Conservation (phyloP, 2,329 filamentous ascomycete species). For the Epichloe aotearoae region DNA sequence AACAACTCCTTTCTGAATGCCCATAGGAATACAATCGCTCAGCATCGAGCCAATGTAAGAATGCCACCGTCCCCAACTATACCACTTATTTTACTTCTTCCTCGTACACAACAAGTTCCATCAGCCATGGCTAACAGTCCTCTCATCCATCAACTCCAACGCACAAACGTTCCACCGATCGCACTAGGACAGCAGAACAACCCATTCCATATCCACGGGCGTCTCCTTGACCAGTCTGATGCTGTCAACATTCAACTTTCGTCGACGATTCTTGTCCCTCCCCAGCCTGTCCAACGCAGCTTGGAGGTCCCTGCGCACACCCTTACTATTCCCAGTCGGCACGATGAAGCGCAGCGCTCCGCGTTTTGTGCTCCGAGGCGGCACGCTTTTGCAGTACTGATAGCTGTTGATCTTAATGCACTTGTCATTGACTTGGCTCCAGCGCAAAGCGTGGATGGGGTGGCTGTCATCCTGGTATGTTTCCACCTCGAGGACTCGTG, state of each 20-base stretch:
- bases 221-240: not conserved
- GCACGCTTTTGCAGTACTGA: slow-evolving; percentile 1
- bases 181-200: not conserved
- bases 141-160: not conserved
- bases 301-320: not conserved
- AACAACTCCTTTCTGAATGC: no score
- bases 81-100: no score
- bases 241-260: not conserved
- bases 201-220: not conserved
- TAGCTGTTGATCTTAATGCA: slow-evolving; percentile 7
- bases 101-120: no score
- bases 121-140: not conserved
- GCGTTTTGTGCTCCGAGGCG: not conserved
- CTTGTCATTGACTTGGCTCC: slow-evolving; percentile 4
- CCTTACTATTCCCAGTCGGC: not conserved
- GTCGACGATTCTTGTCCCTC: not conserved
- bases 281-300: not conserved
- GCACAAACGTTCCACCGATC: not conserved
- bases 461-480: not conserved
- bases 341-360: not conserved
- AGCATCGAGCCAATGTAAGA: no score
- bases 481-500: not conserved
- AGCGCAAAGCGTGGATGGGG: slow-evolving; percentile 8
- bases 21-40: no score
- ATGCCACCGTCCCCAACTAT: no score